phyloP scores from a whole-genome alignment of 805 yeast genomes.

The Hanseniaspora nectarophila region DNA sequence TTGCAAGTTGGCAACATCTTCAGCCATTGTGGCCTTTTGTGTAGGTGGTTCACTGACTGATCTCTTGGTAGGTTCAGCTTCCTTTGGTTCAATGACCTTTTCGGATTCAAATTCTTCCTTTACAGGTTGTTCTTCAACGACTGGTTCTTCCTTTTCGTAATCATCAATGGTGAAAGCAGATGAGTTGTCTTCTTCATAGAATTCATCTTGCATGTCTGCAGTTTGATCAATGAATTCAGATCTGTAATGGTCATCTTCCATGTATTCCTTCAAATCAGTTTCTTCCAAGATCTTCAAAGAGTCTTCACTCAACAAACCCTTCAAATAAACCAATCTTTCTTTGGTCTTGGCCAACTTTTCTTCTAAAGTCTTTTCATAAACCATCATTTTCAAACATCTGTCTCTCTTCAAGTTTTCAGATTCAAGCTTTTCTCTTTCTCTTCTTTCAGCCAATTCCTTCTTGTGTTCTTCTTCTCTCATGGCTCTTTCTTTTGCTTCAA shows the following conservation, averaged over 20 bases:
- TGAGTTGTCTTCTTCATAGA: not conserved
- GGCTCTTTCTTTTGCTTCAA: conserved; percentile 24
- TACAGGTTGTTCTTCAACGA: conserved; percentile 12
- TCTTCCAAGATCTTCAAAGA: not conserved
- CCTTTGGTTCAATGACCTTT: not conserved
- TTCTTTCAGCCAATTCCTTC: not conserved
- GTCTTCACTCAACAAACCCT: not conserved
- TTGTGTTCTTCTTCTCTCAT: conserved; percentile 20
- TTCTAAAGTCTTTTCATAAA: not conserved
- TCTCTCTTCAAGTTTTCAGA: conserved; percentile 3
- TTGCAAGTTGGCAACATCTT: conserved; percentile 21
- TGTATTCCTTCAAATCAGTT: not conserved
- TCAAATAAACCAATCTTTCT: not conserved
- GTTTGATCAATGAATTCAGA: not conserved
- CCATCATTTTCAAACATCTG: not conserved
- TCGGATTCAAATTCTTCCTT: conserved; percentile 7
- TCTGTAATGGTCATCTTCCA: not conserved
- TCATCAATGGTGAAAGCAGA: conserved; percentile 13
- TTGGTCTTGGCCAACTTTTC: not conserved
- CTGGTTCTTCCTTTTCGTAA: conserved; percentile 7
- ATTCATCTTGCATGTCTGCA: not conserved
- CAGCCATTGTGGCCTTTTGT: not conserved
- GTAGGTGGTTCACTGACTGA: conserved; percentile 31
- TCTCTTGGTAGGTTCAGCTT: conserved; percentile 22
- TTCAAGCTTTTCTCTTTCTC: conserved; percentile 7